These are phyloP conservation scores for Aspergillus versicolor DNA, from an alignment of 2,329 filamentous ascomycete genomes.

Conservation along the genomic window DNA sequence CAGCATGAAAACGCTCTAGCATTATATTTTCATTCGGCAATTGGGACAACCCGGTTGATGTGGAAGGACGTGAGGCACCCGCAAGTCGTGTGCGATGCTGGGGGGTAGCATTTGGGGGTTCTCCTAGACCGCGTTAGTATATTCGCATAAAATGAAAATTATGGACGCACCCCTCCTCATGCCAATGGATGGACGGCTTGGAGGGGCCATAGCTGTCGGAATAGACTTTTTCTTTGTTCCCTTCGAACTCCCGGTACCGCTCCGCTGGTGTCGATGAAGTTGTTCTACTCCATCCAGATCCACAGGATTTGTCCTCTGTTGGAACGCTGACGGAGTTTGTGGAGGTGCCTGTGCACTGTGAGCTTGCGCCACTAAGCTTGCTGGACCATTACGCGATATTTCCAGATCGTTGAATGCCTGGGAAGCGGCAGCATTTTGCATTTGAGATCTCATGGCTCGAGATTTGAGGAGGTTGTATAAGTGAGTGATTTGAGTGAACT, in stretches of 20 bases:
- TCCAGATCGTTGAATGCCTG: constrained; percentile 44
- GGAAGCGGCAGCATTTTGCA: constrained; percentile 54
- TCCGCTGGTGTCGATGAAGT: constrained; percentile 40
- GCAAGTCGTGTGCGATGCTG: constrained; percentile 31
- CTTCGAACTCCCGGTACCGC: constrained; percentile 39
- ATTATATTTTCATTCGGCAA: constrained; percentile 25
- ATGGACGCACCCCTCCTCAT: constrained; percentile 24
- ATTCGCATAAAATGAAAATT: neutral
- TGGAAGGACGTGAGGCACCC: constrained; percentile 19
- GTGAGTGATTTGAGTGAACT: constrained; percentile 66
- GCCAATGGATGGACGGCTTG: constrained; percentile 20
- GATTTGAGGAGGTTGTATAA: constrained; percentile 58
- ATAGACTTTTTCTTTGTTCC: constrained; percentile 23
- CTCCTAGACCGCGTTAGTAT: constrained; percentile 9
- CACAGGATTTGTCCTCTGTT: constrained; percentile 21
- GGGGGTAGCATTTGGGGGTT: constrained; percentile 14
- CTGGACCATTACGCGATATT: constrained; percentile 17
- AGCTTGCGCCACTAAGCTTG: constrained; percentile 13
- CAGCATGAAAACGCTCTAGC: constrained; percentile 24
- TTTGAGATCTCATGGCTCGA: constrained; percentile 53
- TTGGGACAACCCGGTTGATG: constrained; percentile 21
- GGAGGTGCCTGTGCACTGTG: constrained; percentile 19
- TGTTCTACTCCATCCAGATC: constrained; percentile 34
- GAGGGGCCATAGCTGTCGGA: constrained; percentile 33
- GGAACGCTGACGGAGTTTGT: constrained; percentile 25